phyloP scores from a whole-genome alignment of 148 eudicot genomes.

The Heliamphora exappendiculata region DNA sequence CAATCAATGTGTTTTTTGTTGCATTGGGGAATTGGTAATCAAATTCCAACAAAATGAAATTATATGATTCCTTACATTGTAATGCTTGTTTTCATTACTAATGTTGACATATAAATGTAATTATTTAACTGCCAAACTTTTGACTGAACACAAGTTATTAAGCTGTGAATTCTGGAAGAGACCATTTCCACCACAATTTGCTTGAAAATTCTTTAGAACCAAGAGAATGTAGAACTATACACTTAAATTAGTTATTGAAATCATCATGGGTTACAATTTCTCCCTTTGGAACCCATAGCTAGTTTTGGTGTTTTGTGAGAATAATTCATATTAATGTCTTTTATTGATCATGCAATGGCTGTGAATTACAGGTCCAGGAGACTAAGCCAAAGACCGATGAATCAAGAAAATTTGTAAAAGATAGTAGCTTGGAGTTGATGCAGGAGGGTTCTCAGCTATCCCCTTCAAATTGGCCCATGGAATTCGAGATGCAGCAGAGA shows the following conservation, averaged over 20 bases:
- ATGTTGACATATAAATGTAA: background rate
- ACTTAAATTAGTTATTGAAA: background rate
- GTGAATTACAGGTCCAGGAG: slow-evolving; percentile 18
- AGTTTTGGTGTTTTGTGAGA: background rate
- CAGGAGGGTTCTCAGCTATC: slow-evolving; percentile 26
- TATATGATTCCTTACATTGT: background rate
- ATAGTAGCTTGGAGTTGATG: slow-evolving; percentile 11
- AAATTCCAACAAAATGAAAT: too few species aligned
- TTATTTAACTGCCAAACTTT: too few species aligned
- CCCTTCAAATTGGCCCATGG: slow-evolving; percentile 37
- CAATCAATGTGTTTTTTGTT: too few species aligned
- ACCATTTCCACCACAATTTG: background rate
- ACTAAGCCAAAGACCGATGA: slow-evolving; percentile 26
- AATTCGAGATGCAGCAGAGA: slow-evolving; percentile 55
- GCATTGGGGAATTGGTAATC: too few species aligned
- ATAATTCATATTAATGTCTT: background rate
- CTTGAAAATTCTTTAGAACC: background rate
- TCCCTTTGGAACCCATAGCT: background rate
- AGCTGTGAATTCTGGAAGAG: background rate
- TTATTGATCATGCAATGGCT: slow-evolving; percentile 1
- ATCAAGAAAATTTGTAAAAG: slow-evolving; percentile 12
- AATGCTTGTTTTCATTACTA: background rate
- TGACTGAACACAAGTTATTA: too few species aligned
- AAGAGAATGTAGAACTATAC: background rate
- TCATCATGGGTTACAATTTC: too few species aligned